Percentiles rank a stretch among this genome's conserved stretches.
Conservation (phyloP, 768 basidiomycete species). For the Tylopilus cervinicoccineus region DNA sequence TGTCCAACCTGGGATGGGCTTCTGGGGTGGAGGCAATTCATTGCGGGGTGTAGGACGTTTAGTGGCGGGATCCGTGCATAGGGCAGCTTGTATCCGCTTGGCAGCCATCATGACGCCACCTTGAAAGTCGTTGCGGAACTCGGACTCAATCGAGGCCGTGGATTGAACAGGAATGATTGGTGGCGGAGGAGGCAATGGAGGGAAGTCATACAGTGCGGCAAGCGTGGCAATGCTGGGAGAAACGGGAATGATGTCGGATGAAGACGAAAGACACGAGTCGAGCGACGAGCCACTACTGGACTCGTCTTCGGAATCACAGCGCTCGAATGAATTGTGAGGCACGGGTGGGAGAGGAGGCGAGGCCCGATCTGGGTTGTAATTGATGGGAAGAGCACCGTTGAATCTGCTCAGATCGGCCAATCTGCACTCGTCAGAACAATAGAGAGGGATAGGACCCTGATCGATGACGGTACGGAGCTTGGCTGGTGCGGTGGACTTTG, state of each 20-base stretch:
- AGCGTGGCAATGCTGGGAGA: slow-evolving; percentile 37
- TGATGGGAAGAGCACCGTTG: slow-evolving; percentile 39
- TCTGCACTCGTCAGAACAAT: slow-evolving; percentile 79
- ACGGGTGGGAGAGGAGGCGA: slow-evolving; percentile 39
- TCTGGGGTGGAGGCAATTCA: slow-evolving; percentile 33
- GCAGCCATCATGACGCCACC: slow-evolving; percentile 70
- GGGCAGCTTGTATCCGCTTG: slow-evolving; percentile 46
- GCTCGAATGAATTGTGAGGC: slow-evolving; percentile 36
- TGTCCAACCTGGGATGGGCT: slow-evolving; percentile 62
- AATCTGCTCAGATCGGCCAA: slow-evolving; percentile 49
- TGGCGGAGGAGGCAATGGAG: slow-evolving; percentile 51
- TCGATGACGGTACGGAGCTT: slow-evolving; percentile 71
- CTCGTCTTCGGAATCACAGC: slow-evolving; percentile 38
- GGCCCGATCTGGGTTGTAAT: slow-evolving; percentile 45
- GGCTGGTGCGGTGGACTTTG: slow-evolving; percentile 32
- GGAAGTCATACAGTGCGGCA: slow-evolving; percentile 42
- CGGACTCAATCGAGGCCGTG: slow-evolving; percentile 21
- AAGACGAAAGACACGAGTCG: slow-evolving; percentile 28
- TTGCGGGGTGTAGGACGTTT: slow-evolving; percentile 35
- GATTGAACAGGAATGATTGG: slow-evolving; percentile 32
- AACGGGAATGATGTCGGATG: slow-evolving; percentile 19
- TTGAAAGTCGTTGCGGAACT: slow-evolving; percentile 42
- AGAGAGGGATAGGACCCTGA: slow-evolving; percentile 74
- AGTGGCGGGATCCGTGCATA: slow-evolving; percentile 38
- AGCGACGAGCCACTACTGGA: slow-evolving; percentile 39